Evolutionary conservation across 176 grass and related monocot species (phyloP), one percentile per base, ranked within the genome.

Genomic region (Echinochloa phyllopogon): DNA sequence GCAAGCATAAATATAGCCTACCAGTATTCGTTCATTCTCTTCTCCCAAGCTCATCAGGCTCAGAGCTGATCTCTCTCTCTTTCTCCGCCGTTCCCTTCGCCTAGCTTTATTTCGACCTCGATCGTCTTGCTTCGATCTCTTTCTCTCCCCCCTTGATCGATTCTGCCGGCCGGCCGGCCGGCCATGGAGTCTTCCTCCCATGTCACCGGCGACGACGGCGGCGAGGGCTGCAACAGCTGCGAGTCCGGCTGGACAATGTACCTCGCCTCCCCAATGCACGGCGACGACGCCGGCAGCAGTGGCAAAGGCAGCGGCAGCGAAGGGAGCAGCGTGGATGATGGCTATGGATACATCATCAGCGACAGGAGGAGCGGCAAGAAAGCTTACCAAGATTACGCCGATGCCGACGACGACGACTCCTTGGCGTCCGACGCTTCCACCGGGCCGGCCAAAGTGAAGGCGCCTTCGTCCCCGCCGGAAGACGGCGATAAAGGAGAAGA

Each of bases 221-320:
- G 51, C 18, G 79, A 97, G 84, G 87, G 91, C 52, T 97, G 90
- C 68, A 92, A 86, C 90, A 94, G 94, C 86, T 86, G 83, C 13
- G 92, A 97, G 80, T 97, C 94, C 8, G 92, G 94, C 37, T 97
- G 94, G 94, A 97, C 94, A 82, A 84, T 94, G 92, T 97, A 97
- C 86, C 90, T 97, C 20, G 86, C 72, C 75, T 94, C 94, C 47
- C 94, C 92, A 75, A 82, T 92, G 83, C 83, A 94, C 27, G 86
- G 87, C 44, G 85, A 80, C 13, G 83, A 71, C 9, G 86, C 42
- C 21, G 21, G 36, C 68, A 87, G 81, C 15, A 80, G 77, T 7
- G 38, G 74, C 71, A 86, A 93, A 40, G 76, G 62, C 1, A 80
- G 87, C 42, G 88, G 56, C 76, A 83, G 78, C 4, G 81, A 90